Percentiles rank a stretch among this genome's conserved stretches.
phyloP scores from a whole-genome alignment of 306 rosid species.

The Castanopsis chinensis region DNA sequence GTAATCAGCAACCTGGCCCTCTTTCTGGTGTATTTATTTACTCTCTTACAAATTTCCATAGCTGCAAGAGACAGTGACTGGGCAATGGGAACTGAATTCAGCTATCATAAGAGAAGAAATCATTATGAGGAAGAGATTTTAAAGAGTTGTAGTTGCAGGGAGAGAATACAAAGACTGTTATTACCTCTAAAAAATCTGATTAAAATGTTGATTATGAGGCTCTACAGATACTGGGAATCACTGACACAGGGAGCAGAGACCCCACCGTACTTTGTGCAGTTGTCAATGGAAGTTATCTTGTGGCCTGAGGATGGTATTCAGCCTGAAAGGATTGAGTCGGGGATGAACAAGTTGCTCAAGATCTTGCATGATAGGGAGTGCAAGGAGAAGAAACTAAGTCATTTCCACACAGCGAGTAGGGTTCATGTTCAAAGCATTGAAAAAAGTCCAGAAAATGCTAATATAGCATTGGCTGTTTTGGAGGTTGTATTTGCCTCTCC shows the following conservation, averaged over 20 bases:
- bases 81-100: constrained; percentile 57
- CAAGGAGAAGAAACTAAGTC: constrained; percentile 51
- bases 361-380: constrained; percentile 66
- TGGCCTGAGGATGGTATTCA: constrained; percentile 99
- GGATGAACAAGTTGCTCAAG: constrained; percentile 80
- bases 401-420: constrained; percentile 75
- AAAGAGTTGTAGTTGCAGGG: constrained; percentile 45
- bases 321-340: constrained; percentile 90
- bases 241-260: constrained; percentile 88
- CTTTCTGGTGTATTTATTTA: constrained; percentile 84
- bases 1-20: constrained; percentile 81
- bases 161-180: constrained; percentile 39
- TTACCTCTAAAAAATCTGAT: constrained; percentile 42
- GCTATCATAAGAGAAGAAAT: constrained; percentile 41
- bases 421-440: constrained; percentile 98
- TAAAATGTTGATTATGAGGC: constrained; percentile 52
- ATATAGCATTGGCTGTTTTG: constrained; percentile 67
- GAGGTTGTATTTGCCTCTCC: constrained; percentile 91
- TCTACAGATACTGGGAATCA: constrained; percentile 76
- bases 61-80: constrained; percentile 93
- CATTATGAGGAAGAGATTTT: constrained; percentile 38
- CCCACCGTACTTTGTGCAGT: constrained; percentile 95
- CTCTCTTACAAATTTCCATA: constrained; percentile 90
- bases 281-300: constrained; percentile 78
- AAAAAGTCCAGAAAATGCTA: constrained; percentile 70